A percentile compares a stretch with the other conserved stretches of the same genome.
Evolutionary conservation across 306 rosid species (phyloP).

Genomic region (Datisca glomerata): DNA sequence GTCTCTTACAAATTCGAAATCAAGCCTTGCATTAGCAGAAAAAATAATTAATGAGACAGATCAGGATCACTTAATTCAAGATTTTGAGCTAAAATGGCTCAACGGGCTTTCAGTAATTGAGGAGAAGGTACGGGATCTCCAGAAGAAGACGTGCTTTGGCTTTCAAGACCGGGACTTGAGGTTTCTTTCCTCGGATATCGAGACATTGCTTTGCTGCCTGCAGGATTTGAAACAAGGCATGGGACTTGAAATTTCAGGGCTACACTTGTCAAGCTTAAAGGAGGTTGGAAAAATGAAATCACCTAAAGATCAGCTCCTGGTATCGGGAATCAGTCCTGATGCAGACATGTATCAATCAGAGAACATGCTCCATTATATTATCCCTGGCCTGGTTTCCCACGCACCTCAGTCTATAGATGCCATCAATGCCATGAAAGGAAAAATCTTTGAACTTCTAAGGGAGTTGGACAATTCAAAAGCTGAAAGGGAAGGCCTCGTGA

Average conservation of each 20-base stretch:
- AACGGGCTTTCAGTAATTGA: conserved; percentile 65
- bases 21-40: conserved; percentile 26
- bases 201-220: conserved; percentile 44
- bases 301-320: conserved; percentile 34
- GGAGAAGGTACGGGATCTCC: conserved; percentile 66
- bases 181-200: conserved; percentile 52
- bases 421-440: conserved; percentile 50
- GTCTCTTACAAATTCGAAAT: conserved; percentile 34
- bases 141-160: conserved; percentile 51
- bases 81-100: conserved; percentile 43
- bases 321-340: conserved; percentile 52
- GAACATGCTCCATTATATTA: conserved; percentile 39
- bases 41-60: conserved; percentile 32
- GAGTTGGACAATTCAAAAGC: conserved; percentile 78
- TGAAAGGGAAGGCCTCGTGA: conserved; percentile 65
- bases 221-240: conserved; percentile 62
- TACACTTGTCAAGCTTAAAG: conserved; percentile 20
- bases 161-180: conserved; percentile 50
- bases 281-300: conserved; percentile 32
- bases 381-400: conserved; percentile 44
- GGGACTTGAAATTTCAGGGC: conserved; percentile 37
- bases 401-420: conserved; percentile 66
- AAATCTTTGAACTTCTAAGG: conserved; percentile 61
- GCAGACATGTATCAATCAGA: conserved; percentile 53
- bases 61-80: conserved; percentile 31